A percentile compares a stretch with the other conserved stretches of the same genome.
Evolutionary conservation across 225 moss, liverwort and hornwort species (phyloP).

Genomic region (Polytrichum commune): DNA sequence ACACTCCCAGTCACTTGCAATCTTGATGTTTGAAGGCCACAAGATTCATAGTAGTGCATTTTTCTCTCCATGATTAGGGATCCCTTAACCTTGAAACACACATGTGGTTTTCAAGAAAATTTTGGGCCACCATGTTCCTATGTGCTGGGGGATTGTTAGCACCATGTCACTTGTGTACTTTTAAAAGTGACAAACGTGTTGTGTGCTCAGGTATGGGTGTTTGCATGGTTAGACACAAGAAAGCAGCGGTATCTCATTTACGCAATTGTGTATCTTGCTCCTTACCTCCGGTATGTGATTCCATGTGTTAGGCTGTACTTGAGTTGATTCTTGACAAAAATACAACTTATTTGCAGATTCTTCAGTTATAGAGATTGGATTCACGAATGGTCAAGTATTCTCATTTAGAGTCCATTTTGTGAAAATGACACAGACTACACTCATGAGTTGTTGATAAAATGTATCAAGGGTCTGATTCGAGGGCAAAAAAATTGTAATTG

Average conservation of each 20-base stretch:
- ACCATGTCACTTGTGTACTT: slow-evolving; percentile 7
- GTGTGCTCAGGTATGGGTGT: slow-evolving; percentile 80
- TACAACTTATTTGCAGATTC: background rate
- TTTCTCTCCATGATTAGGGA: too few species aligned
- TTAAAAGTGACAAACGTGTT: background rate
- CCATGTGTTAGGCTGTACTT: background rate
- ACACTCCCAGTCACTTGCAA: too few species aligned
- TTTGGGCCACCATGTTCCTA: background rate
- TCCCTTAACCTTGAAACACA: too few species aligned
- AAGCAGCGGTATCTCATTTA: slow-evolving; percentile 82
- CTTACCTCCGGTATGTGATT: slow-evolving; percentile 77
- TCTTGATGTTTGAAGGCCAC: too few species aligned
- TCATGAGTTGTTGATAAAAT: background rate
- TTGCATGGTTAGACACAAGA: slow-evolving; percentile 90
- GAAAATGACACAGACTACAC: background rate
- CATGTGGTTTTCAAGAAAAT: too few species aligned
- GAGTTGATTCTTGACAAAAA: too few species aligned
- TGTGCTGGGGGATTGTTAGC: slow-evolving; percentile 12
- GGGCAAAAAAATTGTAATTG: background rate
- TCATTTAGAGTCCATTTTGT: background rate
- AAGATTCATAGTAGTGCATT: too few species aligned
- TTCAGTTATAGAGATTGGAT: background rate
- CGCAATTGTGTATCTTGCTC: slow-evolving; percentile 81
- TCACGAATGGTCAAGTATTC: background rate
- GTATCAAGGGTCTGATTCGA: background rate